A percentile compares a stretch with the other conserved stretches of the same genome.
Evolutionary conservation across 208 protist genomes (phyloP).

Genomic region (Wallacemonas sp.): DNA sequence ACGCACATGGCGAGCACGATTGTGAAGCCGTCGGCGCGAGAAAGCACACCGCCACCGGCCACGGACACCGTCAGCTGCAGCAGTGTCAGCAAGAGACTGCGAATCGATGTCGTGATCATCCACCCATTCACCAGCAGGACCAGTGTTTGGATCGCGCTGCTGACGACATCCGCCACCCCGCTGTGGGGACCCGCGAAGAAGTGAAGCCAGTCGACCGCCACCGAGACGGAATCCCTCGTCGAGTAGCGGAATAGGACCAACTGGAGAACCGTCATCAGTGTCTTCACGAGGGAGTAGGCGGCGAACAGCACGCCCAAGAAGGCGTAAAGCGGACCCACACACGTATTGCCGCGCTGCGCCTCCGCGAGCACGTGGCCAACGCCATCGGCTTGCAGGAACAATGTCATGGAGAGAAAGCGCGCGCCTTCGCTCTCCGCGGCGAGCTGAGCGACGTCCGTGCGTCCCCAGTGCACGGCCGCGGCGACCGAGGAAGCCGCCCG

Average conservation of each 20-base stretch:
- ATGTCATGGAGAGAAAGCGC: constrained; percentile 42
- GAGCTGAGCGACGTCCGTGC: constrained; percentile 23
- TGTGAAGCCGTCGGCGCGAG: constrained; percentile 55
- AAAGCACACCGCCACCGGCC: constrained; percentile 29
- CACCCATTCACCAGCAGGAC: constrained; percentile 67
- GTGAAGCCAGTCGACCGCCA: constrained; percentile 37
- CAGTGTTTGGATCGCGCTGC: constrained; percentile 32
- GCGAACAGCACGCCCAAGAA: constrained; percentile 42
- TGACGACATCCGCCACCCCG: constrained; percentile 19
- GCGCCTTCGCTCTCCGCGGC: constrained; percentile 47
- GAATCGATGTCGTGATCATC: constrained; percentile 67
- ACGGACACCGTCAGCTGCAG: constrained; percentile 70
- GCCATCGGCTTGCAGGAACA: constrained; percentile 69
- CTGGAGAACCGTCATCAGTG: constrained; percentile 40
- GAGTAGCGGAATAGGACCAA: constrained; percentile 31
- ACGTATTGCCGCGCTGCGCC: constrained; percentile 43
- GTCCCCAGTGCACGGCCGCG: constrained; percentile 11
- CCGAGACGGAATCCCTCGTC: constrained; percentile 58
- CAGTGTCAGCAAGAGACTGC: constrained; percentile 75
- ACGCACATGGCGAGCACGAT: constrained; percentile 64
- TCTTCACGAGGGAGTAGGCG: constrained; percentile 53
- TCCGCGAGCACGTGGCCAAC: constrained; percentile 51
- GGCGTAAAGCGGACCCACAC: constrained; percentile 45
- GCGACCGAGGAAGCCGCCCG: constrained; percentile 17
- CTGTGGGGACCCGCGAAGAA: neutral